Evolutionary conservation across 257 asterid species (phyloP), one percentile per base, ranked within the genome.

Genomic region (Jasminum sambac): DNA sequence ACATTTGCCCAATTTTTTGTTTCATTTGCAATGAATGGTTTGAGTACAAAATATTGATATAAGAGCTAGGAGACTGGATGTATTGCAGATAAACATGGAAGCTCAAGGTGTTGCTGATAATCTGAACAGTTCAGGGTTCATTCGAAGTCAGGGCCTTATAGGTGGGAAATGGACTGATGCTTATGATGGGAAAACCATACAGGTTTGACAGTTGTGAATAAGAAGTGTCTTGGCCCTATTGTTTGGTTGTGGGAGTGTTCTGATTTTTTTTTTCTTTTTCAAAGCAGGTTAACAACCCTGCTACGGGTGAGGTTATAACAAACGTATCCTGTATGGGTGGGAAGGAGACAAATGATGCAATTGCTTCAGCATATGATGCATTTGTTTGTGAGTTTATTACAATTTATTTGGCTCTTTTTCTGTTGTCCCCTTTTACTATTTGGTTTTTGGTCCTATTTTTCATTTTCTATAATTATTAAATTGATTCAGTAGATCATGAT

Each of bases 81-180:
- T 50, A 6, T 74, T 73, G 74, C 87, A 92, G 97, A 87, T 89
- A 86, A 81, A 87, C 80, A 85, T 90, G 66, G 90, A 86, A 37
- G 83, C 95, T 8, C 71, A 84, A 77, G 82, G 79, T 68, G 58
- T 86, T 64, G 82, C 94, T 64, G 87, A 78, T 83, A 85, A 86
- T 38, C 83, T 95, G 72, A 83, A 80, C 73, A 83, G 89, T 72
- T 72, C 90, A 17, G 99, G 99, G 26, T 81, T 95, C 68, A 87
- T 95, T 72, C 81, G 73, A 67, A 87, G 77, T 73, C 95, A 91
- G 74, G 99, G 97, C 30, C 76, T 95, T 14, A 86, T 95, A 42
- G 98, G 97, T 61, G 99, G 98, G 79, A 95, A 87, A 64, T 95
- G 98, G 98, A 77, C 79, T n/a, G 96, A 88, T 80, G 89, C 99